These are phyloP conservation scores for Wolfiporia cocos DNA, from an alignment of 1,284 basidiomycete species.

Conservation along the genomic window DNA sequence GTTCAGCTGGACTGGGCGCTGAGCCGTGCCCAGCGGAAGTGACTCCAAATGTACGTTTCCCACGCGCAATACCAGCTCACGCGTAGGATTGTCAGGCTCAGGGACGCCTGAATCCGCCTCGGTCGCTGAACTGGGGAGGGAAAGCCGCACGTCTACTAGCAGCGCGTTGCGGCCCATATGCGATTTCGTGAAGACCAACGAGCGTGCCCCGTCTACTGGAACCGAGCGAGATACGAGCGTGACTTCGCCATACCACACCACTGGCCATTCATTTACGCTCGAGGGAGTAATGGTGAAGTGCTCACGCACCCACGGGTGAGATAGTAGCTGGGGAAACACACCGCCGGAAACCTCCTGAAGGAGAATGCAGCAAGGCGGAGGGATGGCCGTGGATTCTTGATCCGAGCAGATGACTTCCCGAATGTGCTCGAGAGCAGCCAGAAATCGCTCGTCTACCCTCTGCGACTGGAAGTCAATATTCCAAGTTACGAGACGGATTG, in stretches of 20 bases:
- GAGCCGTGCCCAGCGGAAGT: conserved; percentile 33
- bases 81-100: neutral
- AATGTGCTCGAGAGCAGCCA: conserved; percentile 45
- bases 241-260: conserved; percentile 49
- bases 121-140: conserved; percentile 2
- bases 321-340: conserved; percentile 41
- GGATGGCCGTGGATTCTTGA: conserved; percentile 32
- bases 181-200: conserved; percentile 46
- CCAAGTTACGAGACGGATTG: conserved; percentile 56
- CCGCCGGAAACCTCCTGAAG: conserved; percentile 54
- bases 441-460: conserved; percentile 35
- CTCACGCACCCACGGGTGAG: conserved; percentile 52
- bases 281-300: conserved; percentile 53
- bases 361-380: conserved; percentile 51
- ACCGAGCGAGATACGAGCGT: conserved; percentile 56
- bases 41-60: conserved; percentile 71
- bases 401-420: conserved; percentile 37
- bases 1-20: conserved; percentile 46
- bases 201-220: conserved; percentile 35
- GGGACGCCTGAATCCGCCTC: conserved; percentile 13
- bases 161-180: conserved; percentile 47
- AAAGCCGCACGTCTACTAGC: conserved; percentile 48
- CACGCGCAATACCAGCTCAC: conserved; percentile 36
- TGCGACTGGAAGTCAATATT: conserved; percentile 49
- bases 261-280: conserved; percentile 46